These are phyloP conservation scores for Cicer pinnatifidum DNA, from an alignment of 306 rosid species.

Conservation along the genomic window DNA sequence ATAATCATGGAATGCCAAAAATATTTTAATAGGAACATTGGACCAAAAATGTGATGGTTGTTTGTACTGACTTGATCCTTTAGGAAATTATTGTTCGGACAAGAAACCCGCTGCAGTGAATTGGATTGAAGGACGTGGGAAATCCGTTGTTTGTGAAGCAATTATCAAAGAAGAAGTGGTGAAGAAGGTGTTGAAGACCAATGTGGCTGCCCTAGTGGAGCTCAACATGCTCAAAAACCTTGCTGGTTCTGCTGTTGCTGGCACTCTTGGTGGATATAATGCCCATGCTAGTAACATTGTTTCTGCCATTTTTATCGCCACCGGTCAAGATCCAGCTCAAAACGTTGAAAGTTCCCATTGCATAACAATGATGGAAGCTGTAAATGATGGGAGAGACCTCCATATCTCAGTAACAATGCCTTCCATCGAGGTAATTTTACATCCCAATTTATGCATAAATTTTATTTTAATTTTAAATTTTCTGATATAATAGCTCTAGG, in stretches of 20 bases:
- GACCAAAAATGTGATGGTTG: slow-evolving; percentile 29
- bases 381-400: slow-evolving; percentile 73
- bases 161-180: slow-evolving; percentile 68
- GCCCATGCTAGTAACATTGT: slow-evolving; percentile 88
- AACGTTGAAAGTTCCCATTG: slow-evolving; percentile 85
- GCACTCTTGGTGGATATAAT: slow-evolving; percentile 75
- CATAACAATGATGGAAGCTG: slow-evolving; percentile 77
- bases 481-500: slow-evolving; percentile 19
- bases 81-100: slow-evolving; percentile 80
- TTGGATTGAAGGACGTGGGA: slow-evolving; percentile 87
- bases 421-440: slow-evolving; percentile 68
- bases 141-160: slow-evolving; percentile 82
- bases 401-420: slow-evolving; percentile 81
- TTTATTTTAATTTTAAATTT: background rate
- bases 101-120: slow-evolving; percentile 82
- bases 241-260: slow-evolving; percentile 76
- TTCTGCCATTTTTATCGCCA: slow-evolving; percentile 77
- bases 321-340: slow-evolving; percentile 89
- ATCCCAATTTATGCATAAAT: background rate
- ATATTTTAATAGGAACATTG: slow-evolving; percentile 5
- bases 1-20: slow-evolving; percentile 14
- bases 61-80: slow-evolving; percentile 23
- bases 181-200: slow-evolving; percentile 71
- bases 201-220: slow-evolving; percentile 66
- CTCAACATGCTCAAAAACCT: slow-evolving; percentile 83